Evolutionary conservation across 306 rosid species (phyloP).

Genomic region (Lotus japonicus): DNA sequence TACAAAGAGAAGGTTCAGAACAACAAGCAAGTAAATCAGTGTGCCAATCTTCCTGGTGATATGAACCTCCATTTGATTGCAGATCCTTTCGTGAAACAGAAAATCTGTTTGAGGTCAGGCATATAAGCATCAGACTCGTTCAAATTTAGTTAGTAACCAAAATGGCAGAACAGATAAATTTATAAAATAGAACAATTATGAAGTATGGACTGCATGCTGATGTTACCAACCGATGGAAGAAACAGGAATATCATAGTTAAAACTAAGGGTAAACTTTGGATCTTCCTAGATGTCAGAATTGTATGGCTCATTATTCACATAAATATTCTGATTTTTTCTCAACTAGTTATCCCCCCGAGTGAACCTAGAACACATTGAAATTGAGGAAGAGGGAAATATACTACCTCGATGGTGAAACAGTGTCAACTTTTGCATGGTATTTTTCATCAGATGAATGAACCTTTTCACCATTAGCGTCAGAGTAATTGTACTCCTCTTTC

Average conservation of each 20-base stretch:
- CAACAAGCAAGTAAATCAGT: constrained; percentile 94
- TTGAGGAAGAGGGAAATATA: constrained; percentile 8
- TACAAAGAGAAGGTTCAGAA: constrained; percentile 88
- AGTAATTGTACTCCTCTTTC: constrained; percentile 46
- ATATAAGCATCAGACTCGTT: constrained; percentile 12
- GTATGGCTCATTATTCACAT: constrained; percentile 5
- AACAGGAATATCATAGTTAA: not conserved
- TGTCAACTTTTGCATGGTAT: constrained; percentile 36
- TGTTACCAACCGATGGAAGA: constrained; percentile 9
- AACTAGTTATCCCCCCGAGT: not conserved
- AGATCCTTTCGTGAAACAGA: constrained; percentile 61
- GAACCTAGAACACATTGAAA: not conserved
- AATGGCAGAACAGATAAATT: not conserved
- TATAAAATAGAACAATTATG: not conserved
- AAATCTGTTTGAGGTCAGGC: constrained; percentile 39
- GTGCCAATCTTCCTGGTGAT: constrained; percentile 74
- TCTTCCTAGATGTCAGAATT: constrained; percentile 10
- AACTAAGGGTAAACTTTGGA: not conserved
- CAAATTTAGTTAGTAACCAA: not conserved
- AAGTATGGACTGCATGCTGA: not conserved
- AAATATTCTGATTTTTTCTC: not conserved
- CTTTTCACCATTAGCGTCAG: constrained; percentile 43
- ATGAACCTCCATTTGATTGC: constrained; percentile 55
- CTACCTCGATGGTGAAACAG: constrained; percentile 50
- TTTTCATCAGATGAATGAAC: constrained; percentile 54